Conservation (phyloP, 768 basidiomycete genomes). For the Suillus alpinus region DNA sequence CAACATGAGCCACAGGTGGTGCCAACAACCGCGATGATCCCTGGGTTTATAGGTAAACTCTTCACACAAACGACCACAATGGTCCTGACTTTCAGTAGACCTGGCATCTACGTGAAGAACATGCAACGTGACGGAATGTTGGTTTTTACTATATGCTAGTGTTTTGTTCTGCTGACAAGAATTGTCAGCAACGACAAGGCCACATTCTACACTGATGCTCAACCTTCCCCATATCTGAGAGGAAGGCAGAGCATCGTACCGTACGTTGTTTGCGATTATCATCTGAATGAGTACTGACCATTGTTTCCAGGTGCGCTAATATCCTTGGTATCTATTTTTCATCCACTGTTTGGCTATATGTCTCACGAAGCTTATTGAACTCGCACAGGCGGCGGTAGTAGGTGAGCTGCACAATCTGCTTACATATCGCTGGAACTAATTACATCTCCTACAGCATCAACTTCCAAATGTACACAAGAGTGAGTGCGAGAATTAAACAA, state of each 20-base stretch:
- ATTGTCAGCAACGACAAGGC: conserved; percentile 67
- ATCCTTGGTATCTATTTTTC: conserved; percentile 43
- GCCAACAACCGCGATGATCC: conserved; percentile 73
- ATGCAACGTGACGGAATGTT: conserved; percentile 71
- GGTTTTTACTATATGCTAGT: conserved; percentile 17
- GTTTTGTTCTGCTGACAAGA: neutral
- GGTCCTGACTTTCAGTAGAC: conserved; percentile 31
- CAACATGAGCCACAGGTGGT: conserved; percentile 40
- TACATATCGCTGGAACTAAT: neutral
- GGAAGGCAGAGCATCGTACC: conserved; percentile 68
- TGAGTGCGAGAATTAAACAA: conserved; percentile 20
- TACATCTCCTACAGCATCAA: conserved; percentile 51
- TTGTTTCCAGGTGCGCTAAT: conserved; percentile 53
- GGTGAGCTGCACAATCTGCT: conserved; percentile 31
- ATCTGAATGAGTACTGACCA: neutral
- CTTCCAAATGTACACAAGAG: conserved; percentile 76
- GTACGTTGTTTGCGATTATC: conserved; percentile 34
- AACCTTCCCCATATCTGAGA: conserved; percentile 54
- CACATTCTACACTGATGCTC: conserved; percentile 66
- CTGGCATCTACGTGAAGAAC: conserved; percentile 67
- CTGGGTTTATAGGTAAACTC: conserved; percentile 60
- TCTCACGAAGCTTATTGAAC: neutral
- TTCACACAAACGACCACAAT: neutral
- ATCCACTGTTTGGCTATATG: neutral
- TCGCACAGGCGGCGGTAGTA: conserved; percentile 50